phyloP scores from a whole-genome alignment of 163 green algal genomes.

The Scenedesmus sp. region DNA sequence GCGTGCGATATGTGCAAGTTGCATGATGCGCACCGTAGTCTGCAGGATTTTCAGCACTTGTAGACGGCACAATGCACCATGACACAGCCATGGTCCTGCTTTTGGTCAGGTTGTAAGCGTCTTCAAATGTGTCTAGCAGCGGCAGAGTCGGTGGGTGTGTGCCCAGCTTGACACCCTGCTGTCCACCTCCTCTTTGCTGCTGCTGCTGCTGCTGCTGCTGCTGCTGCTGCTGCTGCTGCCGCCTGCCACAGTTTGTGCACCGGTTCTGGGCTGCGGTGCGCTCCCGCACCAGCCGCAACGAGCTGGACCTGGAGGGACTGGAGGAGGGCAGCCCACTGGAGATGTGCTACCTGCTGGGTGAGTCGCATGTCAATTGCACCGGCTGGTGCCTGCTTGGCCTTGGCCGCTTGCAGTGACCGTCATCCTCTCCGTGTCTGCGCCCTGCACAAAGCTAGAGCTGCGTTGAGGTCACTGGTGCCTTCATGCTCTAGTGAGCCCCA shows the following conservation, averaged over 20 bases:
- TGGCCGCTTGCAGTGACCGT: background rate
- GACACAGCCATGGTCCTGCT: background rate
- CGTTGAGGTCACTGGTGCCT: too few species aligned
- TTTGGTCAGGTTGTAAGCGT: too few species aligned
- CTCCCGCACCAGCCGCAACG: background rate
- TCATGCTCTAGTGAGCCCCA: too few species aligned
- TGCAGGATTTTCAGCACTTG: too few species aligned
- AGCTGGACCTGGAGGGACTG: constrained; percentile 37
- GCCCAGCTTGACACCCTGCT: background rate
- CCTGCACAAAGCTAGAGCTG: too few species aligned
- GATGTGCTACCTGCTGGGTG: constrained; percentile 47
- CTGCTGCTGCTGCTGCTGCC: too few species aligned
- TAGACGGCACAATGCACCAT: background rate
- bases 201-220: background rate
- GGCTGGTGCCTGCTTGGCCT: background rate
- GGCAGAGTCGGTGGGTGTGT: too few species aligned
- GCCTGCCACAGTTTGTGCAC: background rate
- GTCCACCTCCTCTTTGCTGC: background rate
- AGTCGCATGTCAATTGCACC: background rate
- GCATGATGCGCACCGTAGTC: too few species aligned
- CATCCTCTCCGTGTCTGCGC: too few species aligned
- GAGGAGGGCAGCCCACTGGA: constrained; percentile 42
- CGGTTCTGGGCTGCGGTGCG: constrained; percentile 22
- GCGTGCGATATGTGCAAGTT: too few species aligned
- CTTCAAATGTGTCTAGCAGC: too few species aligned